Evolutionary conservation across 2,329 filamentous ascomycete genomes (phyloP).

Genomic region (Whalleya microplaca): DNA sequence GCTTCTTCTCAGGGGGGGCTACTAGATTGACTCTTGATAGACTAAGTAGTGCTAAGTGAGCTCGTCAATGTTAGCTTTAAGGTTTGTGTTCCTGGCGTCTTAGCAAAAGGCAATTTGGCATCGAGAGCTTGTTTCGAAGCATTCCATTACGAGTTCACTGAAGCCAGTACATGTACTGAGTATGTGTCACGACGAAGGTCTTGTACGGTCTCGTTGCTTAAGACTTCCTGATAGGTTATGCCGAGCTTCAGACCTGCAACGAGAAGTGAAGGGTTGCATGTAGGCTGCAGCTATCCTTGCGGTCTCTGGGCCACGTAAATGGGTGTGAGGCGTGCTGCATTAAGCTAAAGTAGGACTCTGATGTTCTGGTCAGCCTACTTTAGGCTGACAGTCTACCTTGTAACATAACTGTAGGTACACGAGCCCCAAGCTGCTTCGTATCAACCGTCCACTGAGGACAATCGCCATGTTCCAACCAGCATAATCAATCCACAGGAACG

Average conservation of each 20-base stretch:
- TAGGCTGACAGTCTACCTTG: conserved; percentile 4
- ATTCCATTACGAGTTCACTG: conserved; percentile 8
- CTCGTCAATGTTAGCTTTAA: conserved; percentile 5
- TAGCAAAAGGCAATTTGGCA: conserved; percentile 8
- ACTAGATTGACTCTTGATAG: no score
- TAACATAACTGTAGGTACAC: conserved; percentile 1
- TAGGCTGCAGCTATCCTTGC: conserved; percentile 19
- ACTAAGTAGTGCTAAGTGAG: not conserved
- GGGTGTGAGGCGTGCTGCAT: conserved; percentile 27
- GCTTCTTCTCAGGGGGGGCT: no score
- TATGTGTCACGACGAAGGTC: not conserved
- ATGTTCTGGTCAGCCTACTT: conserved; percentile 19
- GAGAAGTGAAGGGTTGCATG: conserved; percentile 10
- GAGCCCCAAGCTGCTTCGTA: conserved; percentile 16
- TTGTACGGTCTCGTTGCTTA: conserved; percentile 3
- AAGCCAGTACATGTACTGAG: not conserved
- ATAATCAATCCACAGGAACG: not conserved
- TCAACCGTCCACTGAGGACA: conserved; percentile 20
- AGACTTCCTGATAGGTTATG: conserved; percentile 15
- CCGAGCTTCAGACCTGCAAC: conserved; percentile 8
- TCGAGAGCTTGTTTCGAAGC: not conserved
- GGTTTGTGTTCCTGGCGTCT: conserved; percentile 25
- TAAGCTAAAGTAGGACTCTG: conserved; percentile 22
- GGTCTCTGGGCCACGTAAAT: conserved; percentile 23
- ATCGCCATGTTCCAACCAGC: conserved; percentile 4